These are phyloP conservation scores for Linnemannia schmuckeri DNA, from an alignment of 192 early-diverging fungal genomes.

Conservation along the genomic window DNA sequence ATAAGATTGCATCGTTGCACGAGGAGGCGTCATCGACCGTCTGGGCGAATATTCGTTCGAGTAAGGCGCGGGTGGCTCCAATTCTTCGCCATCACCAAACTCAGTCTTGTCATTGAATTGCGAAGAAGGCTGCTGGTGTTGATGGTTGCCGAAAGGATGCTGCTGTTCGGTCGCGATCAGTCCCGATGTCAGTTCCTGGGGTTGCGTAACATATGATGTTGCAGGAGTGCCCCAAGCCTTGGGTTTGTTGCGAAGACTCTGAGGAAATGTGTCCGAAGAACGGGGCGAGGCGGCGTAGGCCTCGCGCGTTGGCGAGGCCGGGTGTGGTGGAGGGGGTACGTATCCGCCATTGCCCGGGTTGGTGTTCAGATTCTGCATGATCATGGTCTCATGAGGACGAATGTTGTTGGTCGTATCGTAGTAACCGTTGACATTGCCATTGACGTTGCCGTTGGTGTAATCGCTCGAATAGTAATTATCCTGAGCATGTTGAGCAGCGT, in stretches of 20 bases:
- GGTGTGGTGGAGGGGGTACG: slow-evolving; percentile 43
- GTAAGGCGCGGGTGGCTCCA: slow-evolving; percentile 32
- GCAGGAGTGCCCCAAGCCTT: slow-evolving; percentile 23
- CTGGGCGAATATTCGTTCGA: slow-evolving; percentile 19
- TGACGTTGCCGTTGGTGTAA: slow-evolving; percentile 5
- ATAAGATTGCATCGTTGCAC: slow-evolving; percentile 46
- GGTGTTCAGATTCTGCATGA: slow-evolving; percentile 28
- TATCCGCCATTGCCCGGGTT: not conserved
- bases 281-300: slow-evolving; percentile 14
- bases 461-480: not conserved
- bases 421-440: not conserved
- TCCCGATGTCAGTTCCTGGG: slow-evolving; percentile 13
- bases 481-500: not conserved
- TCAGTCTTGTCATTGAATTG: slow-evolving; percentile 39
- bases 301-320: not conserved
- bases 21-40: slow-evolving; percentile 44
- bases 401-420: not conserved
- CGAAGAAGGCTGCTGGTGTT: not conserved
- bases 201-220: not conserved
- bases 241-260: slow-evolving; percentile 44
- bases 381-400: slow-evolving; percentile 6
- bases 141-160: not conserved
- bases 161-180: slow-evolving; percentile 1
- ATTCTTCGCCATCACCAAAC: slow-evolving; percentile 41
- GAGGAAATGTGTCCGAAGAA: slow-evolving; percentile 38